These are phyloP conservation scores for Calonectria pseudoreteaudii DNA, from an alignment of 2,329 filamentous ascomycete genomes.

Conservation along the genomic window DNA sequence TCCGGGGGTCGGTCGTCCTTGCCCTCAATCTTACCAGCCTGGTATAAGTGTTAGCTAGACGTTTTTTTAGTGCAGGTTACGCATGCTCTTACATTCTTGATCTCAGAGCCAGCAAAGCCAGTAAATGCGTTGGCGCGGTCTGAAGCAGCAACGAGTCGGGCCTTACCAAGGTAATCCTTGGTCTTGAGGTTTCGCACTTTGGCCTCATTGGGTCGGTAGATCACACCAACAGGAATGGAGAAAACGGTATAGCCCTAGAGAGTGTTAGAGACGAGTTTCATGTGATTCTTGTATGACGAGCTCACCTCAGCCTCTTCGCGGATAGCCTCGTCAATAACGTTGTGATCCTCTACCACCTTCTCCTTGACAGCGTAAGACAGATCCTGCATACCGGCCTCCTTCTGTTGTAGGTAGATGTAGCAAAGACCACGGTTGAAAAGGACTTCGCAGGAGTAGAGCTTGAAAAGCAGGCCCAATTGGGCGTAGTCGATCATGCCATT, in stretches of 20 bases:
- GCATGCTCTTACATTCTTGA: constrained; percentile 72
- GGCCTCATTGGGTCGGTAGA: constrained; percentile 95
- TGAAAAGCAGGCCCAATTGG: constrained; percentile 94
- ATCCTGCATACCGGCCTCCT: constrained; percentile 91
- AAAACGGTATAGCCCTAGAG: constrained; percentile 94
- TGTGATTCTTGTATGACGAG: not conserved
- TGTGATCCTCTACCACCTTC: constrained; percentile 95
- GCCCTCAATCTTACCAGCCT: constrained; percentile 65
- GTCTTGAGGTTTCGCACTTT: constrained; percentile 99
- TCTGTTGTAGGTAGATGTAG: constrained; percentile 96
- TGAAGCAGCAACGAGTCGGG: constrained; percentile 89
- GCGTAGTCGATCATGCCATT: constrained; percentile 99
- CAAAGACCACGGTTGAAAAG: constrained; percentile 97
- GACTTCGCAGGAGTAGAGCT: constrained; percentile 96
- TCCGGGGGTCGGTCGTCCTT: constrained; percentile 86
- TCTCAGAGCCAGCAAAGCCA: constrained; percentile 82
- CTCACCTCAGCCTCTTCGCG: constrained; percentile 89
- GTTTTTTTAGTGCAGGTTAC: constrained; percentile 6
- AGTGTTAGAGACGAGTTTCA: constrained; percentile 40
- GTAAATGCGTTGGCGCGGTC: constrained; percentile 85
- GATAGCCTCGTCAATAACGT: constrained; percentile 98
- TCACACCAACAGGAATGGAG: constrained; percentile 94
- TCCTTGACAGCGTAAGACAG: constrained; percentile 91
- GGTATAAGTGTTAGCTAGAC: constrained; percentile 28
- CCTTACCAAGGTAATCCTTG: constrained; percentile 97